Percentiles rank a stretch among this genome's conserved stretches.
phyloP scores from a whole-genome alignment of 2,329 filamentous ascomycete species.

The Aspergillus sp. region DNA sequence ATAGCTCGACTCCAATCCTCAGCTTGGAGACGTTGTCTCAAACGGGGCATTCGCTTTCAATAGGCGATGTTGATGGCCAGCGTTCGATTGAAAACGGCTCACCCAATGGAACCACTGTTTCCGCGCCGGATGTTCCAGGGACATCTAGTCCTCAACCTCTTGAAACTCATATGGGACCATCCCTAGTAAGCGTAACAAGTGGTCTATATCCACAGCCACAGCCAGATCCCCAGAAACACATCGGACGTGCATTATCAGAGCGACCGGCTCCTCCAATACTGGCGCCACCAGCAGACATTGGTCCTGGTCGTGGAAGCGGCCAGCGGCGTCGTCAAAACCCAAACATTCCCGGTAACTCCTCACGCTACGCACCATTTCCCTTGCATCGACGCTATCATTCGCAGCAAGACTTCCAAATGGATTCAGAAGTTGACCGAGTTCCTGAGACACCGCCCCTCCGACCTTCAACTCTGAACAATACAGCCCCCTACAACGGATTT shows the following conservation, averaged over 20 bases:
- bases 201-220: slow-evolving; percentile 14
- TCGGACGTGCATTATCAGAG: slow-evolving; percentile 14
- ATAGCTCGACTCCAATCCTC: slow-evolving; percentile 59
- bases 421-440: slow-evolving; percentile 22
- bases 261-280: slow-evolving; percentile 32
- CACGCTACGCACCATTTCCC: slow-evolving; percentile 21
- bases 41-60: slow-evolving; percentile 55
- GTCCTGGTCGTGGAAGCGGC: slow-evolving; percentile 30
- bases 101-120: slow-evolving; percentile 21
- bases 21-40: slow-evolving; percentile 54
- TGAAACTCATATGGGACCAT: slow-evolving; percentile 12
- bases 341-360: slow-evolving; percentile 26
- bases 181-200: slow-evolving; percentile 15
- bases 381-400: slow-evolving; percentile 34
- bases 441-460: slow-evolving; percentile 34
- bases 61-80: slow-evolving; percentile 28
- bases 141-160: slow-evolving; percentile 13
- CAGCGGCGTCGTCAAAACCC: slow-evolving; percentile 40
- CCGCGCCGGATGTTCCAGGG: slow-evolving; percentile 21
- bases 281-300: slow-evolving; percentile 46
- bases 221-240: slow-evolving; percentile 16
- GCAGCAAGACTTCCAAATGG: slow-evolving; percentile 28
- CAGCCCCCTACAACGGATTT: slow-evolving; percentile 23
- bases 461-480: slow-evolving; percentile 19
- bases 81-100: slow-evolving; percentile 24